A percentile compares a stretch with the other conserved stretches of the same genome.
Conservation (phyloP, 208 protist genomes). For the Trypanosoma mega region DNA sequence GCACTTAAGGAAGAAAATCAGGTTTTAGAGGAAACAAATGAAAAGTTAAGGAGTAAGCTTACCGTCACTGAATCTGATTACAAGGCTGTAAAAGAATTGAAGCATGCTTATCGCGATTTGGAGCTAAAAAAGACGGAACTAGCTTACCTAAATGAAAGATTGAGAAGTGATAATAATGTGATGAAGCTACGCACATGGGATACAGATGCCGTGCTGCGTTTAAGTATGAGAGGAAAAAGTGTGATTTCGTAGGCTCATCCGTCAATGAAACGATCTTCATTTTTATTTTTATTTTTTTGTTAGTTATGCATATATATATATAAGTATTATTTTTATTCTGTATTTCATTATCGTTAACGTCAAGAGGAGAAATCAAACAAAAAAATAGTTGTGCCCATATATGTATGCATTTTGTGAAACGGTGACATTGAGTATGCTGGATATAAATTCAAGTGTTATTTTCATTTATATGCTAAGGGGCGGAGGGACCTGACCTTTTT, state of each 20-base stretch:
- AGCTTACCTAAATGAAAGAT: constrained; percentile 12
- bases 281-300: constrained; percentile 2
- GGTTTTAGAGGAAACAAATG: constrained; percentile 5
- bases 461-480: too few species aligned
- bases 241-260: background rate
- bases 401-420: too few species aligned
- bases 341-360: background rate
- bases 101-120: constrained; percentile 27
- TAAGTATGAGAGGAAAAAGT: background rate
- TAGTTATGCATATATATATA: background rate
- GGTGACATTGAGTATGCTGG: too few species aligned
- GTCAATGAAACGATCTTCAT: too few species aligned
- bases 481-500: too few species aligned
- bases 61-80: constrained; percentile 16
- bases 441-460: too few species aligned
- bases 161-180: constrained; percentile 10
- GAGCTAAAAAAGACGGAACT: constrained; percentile 22
- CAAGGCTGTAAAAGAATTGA: constrained; percentile 17
- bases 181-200: constrained; percentile 22
- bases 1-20: constrained; percentile 4
- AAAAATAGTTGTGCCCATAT: too few species aligned
- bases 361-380: background rate
- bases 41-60: constrained; percentile 2
- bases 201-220: background rate
- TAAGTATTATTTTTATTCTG: background rate